Percentiles rank a stretch among this genome's conserved stretches.
Conservation (phyloP, 768 basidiomycete genomes). For the Pleurotus cornucopiae region DNA sequence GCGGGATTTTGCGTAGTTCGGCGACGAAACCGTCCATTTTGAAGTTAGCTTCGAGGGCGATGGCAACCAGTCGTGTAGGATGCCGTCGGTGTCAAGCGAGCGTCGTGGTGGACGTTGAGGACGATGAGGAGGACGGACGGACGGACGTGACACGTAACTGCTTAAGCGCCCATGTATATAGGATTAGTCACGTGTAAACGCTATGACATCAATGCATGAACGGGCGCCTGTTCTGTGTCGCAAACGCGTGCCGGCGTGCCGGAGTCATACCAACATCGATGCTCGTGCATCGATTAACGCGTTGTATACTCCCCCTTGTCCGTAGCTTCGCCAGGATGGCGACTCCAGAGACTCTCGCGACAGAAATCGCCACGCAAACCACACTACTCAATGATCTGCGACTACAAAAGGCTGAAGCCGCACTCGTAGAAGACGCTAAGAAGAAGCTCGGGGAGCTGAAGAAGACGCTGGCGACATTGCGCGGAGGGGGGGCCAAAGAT, state of each 20-base stretch:
- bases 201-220: no score
- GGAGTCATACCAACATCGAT: no score
- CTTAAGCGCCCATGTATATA: no score
- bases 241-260: no score
- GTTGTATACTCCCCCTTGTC: neutral
- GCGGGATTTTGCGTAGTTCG: slow-evolving; percentile 78
- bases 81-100: no score
- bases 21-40: slow-evolving; percentile 45
- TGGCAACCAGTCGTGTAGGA: no score
- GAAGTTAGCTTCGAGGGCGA: neutral
- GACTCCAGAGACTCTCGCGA: slow-evolving; percentile 35
- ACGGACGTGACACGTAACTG: no score
- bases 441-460: slow-evolving; percentile 71
- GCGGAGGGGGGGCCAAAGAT: slow-evolving; percentile 35
- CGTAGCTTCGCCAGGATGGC: slow-evolving; percentile 4
- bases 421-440: slow-evolving; percentile 55
- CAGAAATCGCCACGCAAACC: slow-evolving; percentile 54
- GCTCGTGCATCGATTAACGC: neutral
- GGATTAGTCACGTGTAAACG: no score
- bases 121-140: no score
- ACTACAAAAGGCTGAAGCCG: slow-evolving; percentile 46
- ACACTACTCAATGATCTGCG: slow-evolving; percentile 58
- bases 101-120: no score
- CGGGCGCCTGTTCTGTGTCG: no score
- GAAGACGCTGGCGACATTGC: slow-evolving; percentile 40